A percentile compares a stretch with the other conserved stretches of the same genome.
These are phyloP conservation scores for Pyronema domesticum DNA, from an alignment of 495 filamentous ascomycete genomes.

Conservation along the genomic window DNA sequence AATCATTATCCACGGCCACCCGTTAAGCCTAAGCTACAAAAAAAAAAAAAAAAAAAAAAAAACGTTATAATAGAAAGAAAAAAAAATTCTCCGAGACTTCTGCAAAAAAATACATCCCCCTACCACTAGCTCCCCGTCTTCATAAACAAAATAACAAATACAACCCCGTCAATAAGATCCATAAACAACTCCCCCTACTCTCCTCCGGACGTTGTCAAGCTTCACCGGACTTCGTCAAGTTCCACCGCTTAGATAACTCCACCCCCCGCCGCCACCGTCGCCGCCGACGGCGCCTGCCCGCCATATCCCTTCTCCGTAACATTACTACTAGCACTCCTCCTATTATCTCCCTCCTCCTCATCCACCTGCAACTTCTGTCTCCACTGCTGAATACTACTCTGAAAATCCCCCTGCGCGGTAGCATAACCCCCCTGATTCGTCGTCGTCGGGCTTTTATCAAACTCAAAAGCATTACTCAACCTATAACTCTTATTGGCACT, in stretches of 20 bases:
- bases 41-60: not conserved
- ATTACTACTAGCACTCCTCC: conserved; percentile 12
- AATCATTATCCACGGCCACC: not conserved
- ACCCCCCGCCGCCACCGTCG: not conserved
- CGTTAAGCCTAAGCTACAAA: not conserved
- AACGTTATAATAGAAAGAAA: not conserved
- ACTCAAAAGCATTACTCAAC: conserved; percentile 68
- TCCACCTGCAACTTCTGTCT: conserved; percentile 23
- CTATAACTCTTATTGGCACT: conserved; percentile 87
- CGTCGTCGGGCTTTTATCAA: conserved; percentile 44
- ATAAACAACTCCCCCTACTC: no score
- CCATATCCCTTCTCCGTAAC: not conserved
- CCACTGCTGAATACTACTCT: conserved; percentile 22
- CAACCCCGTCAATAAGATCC: no score
- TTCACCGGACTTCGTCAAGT: no score
- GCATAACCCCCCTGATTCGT: conserved; percentile 6
- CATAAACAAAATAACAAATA: no score
- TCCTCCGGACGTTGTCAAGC: no score
- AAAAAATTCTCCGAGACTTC: no score
- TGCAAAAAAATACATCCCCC: no score
- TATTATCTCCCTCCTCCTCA: conserved; percentile 16
- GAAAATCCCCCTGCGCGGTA: conserved; percentile 14
- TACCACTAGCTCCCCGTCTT: no score
- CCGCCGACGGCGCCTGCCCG: not conserved
- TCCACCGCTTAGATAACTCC: conserved; percentile 3